phyloP scores from a whole-genome alignment of 768 basidiomycete species.

The Suillus subluteus region DNA sequence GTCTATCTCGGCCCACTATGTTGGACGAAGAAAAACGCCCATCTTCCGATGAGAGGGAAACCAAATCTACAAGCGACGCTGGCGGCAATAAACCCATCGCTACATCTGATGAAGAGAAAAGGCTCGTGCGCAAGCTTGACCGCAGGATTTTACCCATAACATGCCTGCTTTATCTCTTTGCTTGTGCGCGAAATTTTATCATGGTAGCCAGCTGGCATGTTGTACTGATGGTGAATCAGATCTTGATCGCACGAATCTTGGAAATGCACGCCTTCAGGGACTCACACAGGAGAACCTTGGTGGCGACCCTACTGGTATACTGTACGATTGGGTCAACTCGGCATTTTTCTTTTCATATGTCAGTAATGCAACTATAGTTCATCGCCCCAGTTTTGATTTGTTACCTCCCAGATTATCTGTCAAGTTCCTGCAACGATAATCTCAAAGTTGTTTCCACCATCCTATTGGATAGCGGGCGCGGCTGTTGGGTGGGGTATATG shows the following conservation, averaged over 20 bases:
- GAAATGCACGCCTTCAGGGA: slow-evolving; percentile 80
- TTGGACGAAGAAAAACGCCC: slow-evolving; percentile 12
- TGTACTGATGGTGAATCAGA: slow-evolving; percentile 29
- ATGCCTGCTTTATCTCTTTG: slow-evolving; percentile 74
- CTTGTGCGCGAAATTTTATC: slow-evolving; percentile 51
- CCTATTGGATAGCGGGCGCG: slow-evolving; percentile 64
- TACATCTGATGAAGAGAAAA: slow-evolving; percentile 37
- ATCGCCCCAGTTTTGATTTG: not conserved
- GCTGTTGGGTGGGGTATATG: slow-evolving; percentile 79
- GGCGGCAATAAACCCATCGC: slow-evolving; percentile 19
- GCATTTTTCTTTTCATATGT: slow-evolving; percentile 83
- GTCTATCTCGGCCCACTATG: not conserved
- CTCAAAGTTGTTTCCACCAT: slow-evolving; percentile 72
- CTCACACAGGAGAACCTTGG: slow-evolving; percentile 64
- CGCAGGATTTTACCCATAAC: slow-evolving; percentile 50
- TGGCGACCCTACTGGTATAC: slow-evolving; percentile 65
- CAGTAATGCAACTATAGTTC: slow-evolving; percentile 23
- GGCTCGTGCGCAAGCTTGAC: slow-evolving; percentile 43
- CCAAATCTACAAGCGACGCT: not conserved
- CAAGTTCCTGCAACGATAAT: slow-evolving; percentile 67
- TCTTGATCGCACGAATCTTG: slow-evolving; percentile 77
- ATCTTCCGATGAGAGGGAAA: slow-evolving; percentile 4
- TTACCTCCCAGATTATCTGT: slow-evolving; percentile 56
- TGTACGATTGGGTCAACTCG: slow-evolving; percentile 78
- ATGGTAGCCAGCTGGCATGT: not conserved